A percentile compares a stretch with the other conserved stretches of the same genome.
phyloP scores from a whole-genome alignment of 305 asterid genomes.

The Salvia sclarea region DNA sequence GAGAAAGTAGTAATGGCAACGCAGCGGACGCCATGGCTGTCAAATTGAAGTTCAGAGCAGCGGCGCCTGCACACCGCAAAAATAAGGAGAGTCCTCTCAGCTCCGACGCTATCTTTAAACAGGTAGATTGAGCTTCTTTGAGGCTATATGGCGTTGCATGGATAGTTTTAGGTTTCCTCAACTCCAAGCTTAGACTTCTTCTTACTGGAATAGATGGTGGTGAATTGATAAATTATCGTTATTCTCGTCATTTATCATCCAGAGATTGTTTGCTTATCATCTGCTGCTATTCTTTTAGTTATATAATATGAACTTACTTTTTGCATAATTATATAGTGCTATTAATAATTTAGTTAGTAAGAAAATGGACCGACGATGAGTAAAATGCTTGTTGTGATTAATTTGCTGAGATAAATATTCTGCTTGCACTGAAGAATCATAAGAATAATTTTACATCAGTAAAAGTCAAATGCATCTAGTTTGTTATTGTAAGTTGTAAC shows the following conservation, averaged over 20 bases:
- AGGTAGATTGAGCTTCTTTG: conserved; percentile 39
- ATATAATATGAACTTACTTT: conserved; percentile 1
- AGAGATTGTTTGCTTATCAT: conserved; percentile 8
- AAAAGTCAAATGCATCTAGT: conserved; percentile 8
- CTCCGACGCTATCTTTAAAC: conserved; percentile 91
- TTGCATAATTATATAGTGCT: conserved; percentile 1
- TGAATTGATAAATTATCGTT: not conserved
- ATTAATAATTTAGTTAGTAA: conserved; percentile 19
- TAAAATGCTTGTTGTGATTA: no score
- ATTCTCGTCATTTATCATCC: conserved; percentile 2
- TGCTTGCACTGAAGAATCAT: conserved; percentile 18
- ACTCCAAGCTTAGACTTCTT: not conserved
- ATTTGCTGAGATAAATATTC: no score
- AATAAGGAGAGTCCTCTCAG: conserved; percentile 94
- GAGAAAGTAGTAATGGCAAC: conserved; percentile 35
- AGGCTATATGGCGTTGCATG: not conserved
- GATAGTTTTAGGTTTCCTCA: not conserved
- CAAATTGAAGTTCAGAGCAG: conserved; percentile 73
- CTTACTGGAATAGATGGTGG: not conserved
- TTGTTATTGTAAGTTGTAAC: conserved; percentile 4
- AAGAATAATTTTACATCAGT: not conserved
- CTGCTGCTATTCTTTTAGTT: not conserved
- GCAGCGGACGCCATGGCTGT: conserved; percentile 36
- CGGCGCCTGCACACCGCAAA: conserved; percentile 83
- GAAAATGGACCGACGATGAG: no score